Evolutionary conservation across 140 eudicot genomes (phyloP), one percentile per base, ranked within the genome.

Genomic region (Flaveria floridana): DNA sequence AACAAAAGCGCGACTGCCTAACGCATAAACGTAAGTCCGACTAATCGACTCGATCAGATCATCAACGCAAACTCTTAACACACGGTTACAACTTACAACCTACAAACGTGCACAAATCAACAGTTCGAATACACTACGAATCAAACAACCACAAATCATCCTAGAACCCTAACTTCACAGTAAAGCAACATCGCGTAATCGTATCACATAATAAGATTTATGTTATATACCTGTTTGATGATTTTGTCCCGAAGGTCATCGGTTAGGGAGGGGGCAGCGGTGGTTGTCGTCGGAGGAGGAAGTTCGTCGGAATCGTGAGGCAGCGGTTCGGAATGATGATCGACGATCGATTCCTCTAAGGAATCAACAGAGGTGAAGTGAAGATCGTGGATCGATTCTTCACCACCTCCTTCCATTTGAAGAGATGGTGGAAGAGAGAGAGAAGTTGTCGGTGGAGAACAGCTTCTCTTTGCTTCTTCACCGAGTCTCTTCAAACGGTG

Each of bases 201-300:
- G 23, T 39, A 10, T 10, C 15, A 39, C 51, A 15, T 21, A 55
- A 52, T 67, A 16, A 52, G 20, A 37, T 15, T 21, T 34, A 12
- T 8, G 65, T 71, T 0, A 41, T 7, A 47, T 68, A 73, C 98
- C 95, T 92, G 98, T 76, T 80, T 89, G 69, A 92, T 82, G 72
- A 92, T 92, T 82, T 74, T 86, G 72, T 86, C 81, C 13, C 88
- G 92, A 66, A 92, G 92, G 5, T 89, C 91, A 80, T 87, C 96
- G 3, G 91, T 71, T 37, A 83, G 84, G 20, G 82, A 25, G 19
- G 67, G 70, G 16, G 75, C 20, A 25, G 25, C 75, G 78, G 83
- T 13, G 51, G 86, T 3, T 23, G 14, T 30, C 37, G 37, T 12
- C n/a, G 82, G 26, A 53, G 86, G 47, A 23, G 47, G 82, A 69